phyloP scores from a whole-genome alignment of 441 rosid genomes.

The Macaranga tanarius region DNA sequence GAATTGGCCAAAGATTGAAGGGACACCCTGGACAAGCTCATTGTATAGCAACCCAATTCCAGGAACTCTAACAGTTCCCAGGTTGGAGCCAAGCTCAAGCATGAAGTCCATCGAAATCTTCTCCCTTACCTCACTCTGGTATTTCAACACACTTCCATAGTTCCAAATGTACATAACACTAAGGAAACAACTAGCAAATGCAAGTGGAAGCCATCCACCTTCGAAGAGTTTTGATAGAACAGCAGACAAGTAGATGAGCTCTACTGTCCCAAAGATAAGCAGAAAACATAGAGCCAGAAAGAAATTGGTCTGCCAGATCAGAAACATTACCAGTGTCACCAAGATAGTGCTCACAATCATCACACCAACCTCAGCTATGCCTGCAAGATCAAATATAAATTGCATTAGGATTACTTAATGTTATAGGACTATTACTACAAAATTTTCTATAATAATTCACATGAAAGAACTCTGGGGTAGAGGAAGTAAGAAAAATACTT shows the following conservation, averaged over 20 bases:
- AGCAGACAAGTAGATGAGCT: conserved; percentile 74
- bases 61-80: conserved; percentile 79
- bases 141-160: conserved; percentile 90
- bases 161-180: conserved; percentile 89
- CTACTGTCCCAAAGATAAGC: conserved; percentile 71
- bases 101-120: conserved; percentile 83
- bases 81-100: conserved; percentile 78
- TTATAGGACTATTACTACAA: no score
- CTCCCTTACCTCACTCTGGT: conserved; percentile 83
- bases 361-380: conserved; percentile 97
- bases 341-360: conserved; percentile 83
- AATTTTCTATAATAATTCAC: neutral
- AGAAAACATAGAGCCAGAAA: conserved; percentile 72
- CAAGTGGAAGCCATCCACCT: conserved; percentile 97
- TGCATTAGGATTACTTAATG: neutral
- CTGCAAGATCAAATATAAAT: conserved; percentile 39
- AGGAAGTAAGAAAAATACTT: conserved; percentile 24
- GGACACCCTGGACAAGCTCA: conserved; percentile 96
- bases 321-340: conserved; percentile 89
- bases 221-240: conserved; percentile 71
- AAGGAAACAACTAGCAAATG: conserved; percentile 68
- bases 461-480: neutral
- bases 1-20: conserved; percentile 84
- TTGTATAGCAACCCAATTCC: conserved; percentile 85
- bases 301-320: conserved; percentile 90